Percentiles rank a stretch among this genome's conserved stretches.
phyloP scores from a whole-genome alignment of 2,329 filamentous ascomycete species.

The Fusarium lyarnte region DNA sequence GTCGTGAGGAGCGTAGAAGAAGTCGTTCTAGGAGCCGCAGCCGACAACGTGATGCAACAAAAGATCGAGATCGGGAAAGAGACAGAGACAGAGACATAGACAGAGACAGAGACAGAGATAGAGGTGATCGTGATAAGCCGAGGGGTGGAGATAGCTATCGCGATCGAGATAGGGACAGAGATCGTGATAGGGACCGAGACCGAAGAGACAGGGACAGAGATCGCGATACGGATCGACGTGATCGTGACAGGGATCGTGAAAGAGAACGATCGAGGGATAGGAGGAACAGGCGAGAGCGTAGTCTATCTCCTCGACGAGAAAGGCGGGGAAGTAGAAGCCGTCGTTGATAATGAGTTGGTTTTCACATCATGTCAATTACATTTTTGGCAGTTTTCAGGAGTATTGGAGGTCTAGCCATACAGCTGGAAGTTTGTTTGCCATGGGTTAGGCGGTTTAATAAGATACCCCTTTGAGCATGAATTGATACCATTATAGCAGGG shows the following conservation, averaged over 20 bases:
- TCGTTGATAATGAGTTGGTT: constrained; percentile 50
- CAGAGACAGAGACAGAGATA: constrained; percentile 35
- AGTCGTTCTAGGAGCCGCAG: constrained; percentile 51
- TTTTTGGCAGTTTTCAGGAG: background rate
- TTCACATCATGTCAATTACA: background rate
- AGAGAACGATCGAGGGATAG: constrained; percentile 33
- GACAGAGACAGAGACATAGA: background rate
- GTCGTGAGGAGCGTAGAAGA: constrained; percentile 52
- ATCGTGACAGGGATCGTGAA: constrained; percentile 32
- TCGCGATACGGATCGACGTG: constrained; percentile 44
- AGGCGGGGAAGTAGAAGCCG: constrained; percentile 52
- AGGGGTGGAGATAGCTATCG: constrained; percentile 32
- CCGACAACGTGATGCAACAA: constrained; percentile 45
- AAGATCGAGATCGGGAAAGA: constrained; percentile 42
- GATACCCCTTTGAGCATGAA: constrained; percentile 29
- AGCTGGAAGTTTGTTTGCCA: background rate
- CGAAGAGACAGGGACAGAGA: constrained; percentile 48
- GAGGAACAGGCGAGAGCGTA: constrained; percentile 42
- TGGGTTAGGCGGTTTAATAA: constrained; percentile 2
- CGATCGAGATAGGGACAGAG: constrained; percentile 32
- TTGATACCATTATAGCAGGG: background rate
- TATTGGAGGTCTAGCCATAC: background rate
- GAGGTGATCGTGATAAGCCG: constrained; percentile 41
- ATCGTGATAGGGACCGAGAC: constrained; percentile 47
- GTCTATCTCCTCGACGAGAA: constrained; percentile 49